A percentile compares a stretch with the other conserved stretches of the same genome.
phyloP scores from a whole-genome alignment of 441 rosid species.

The Erysimum cheiri region DNA sequence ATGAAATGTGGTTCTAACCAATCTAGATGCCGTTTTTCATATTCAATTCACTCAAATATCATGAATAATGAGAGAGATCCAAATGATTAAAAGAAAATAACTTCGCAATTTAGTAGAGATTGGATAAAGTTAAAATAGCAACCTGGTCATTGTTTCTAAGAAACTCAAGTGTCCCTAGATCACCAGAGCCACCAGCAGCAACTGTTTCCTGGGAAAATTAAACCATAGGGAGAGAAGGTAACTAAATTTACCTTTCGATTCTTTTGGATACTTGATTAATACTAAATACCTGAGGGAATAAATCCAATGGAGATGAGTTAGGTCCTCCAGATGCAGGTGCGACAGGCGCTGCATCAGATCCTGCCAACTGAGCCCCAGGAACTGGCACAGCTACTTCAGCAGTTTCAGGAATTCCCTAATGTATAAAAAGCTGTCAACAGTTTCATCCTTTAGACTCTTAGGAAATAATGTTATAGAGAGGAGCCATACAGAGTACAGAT shows the following conservation, averaged over 20 bases:
- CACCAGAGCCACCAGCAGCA: conserved; percentile 66
- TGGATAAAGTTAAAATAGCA: conserved; percentile 19
- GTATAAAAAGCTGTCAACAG: conserved; percentile 36
- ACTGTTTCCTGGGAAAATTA: conserved; percentile 61
- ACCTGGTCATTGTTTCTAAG: conserved; percentile 96
- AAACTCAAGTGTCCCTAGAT: conserved; percentile 86
- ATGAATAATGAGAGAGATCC: not conserved
- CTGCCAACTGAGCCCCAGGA: conserved; percentile 57
- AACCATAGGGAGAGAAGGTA: conserved; percentile 35
- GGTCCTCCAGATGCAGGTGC: conserved; percentile 78
- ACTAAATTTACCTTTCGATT: not conserved
- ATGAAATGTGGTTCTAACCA: conserved; percentile 11
- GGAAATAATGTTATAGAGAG: conserved; percentile 11
- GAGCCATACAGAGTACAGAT: conserved; percentile 78
- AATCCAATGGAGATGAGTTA: conserved; percentile 89
- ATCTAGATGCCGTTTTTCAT: conserved; percentile 16
- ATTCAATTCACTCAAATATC: not conserved
- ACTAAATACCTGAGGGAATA: conserved; percentile 87
- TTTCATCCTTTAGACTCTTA: conserved; percentile 17
- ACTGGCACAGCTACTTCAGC: conserved; percentile 80
- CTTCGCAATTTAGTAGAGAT: not conserved
- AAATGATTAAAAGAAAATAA: not conserved
- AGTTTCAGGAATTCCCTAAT: conserved; percentile 93
- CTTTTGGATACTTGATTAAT: conserved; percentile 21
- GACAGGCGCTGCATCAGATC: conserved; percentile 56